Conservation (phyloP, 1,284 basidiomycete genomes). For the Cutaneotrichosporon daszewskae region DNA sequence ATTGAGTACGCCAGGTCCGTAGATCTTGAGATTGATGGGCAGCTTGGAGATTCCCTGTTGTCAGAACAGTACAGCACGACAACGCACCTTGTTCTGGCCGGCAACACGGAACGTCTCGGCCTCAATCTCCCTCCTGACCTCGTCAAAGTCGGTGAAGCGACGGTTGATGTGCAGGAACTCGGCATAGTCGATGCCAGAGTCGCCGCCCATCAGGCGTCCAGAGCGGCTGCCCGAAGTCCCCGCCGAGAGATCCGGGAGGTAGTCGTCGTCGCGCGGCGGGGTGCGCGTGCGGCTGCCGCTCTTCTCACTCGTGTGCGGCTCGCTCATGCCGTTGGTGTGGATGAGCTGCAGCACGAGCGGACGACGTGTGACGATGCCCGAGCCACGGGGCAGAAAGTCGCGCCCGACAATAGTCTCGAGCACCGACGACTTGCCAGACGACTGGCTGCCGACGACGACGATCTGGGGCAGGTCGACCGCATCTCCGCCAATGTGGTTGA, state of each 20-base stretch:
- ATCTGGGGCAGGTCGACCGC: constrained; percentile 53
- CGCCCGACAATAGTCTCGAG: constrained; percentile 74
- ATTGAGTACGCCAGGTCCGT: constrained; percentile 90
- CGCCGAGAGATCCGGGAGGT: constrained; percentile 34
- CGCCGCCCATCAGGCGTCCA: constrained; percentile 26
- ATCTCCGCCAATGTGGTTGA: constrained; percentile 53
- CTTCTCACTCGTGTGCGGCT: background rate
- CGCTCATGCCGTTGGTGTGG: constrained; percentile 58
- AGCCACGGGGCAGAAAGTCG: constrained; percentile 83
- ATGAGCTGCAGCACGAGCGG: constrained; percentile 94
- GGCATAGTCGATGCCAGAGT: constrained; percentile 71
- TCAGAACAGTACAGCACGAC: background rate
- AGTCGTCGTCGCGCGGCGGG: constrained; percentile 23
- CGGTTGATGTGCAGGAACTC: constrained; percentile 97
- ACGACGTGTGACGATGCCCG: constrained; percentile 79
- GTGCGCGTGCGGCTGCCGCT: background rate
- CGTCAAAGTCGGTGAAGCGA: constrained; percentile 88
- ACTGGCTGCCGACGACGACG: constrained; percentile 51
- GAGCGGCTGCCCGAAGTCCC: constrained; percentile 20
- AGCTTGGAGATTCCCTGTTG: constrained; percentile 78
- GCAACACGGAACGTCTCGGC: constrained; percentile 96
- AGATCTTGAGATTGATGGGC: constrained; percentile 90
- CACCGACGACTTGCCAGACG: constrained; percentile 54
- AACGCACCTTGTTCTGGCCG: constrained; percentile 79
- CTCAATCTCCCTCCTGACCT: constrained; percentile 94